Evolutionary conservation across 2,329 filamentous ascomycete species (phyloP).

Genomic region (Cyphellophora europaea): DNA sequence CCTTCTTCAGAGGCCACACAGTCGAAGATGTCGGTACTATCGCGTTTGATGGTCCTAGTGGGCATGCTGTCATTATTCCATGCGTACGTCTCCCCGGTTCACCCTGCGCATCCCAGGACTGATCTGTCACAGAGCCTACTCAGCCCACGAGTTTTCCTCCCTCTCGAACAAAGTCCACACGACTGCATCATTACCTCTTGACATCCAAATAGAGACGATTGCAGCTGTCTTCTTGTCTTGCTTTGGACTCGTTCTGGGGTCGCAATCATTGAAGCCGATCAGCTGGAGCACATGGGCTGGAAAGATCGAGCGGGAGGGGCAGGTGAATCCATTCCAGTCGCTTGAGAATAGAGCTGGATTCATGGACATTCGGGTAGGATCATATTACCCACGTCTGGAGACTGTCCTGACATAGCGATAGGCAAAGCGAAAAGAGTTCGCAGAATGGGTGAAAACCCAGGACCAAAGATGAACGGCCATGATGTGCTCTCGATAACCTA

Average conservation of each 20-base stretch:
- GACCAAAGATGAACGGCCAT: too few relatives aligned
- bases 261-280: slow-evolving; percentile 73
- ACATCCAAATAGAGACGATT: slow-evolving; percentile 82
- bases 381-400: slow-evolving; percentile 21
- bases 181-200: slow-evolving; percentile 54
- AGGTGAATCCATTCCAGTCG: slow-evolving; percentile 68
- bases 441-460: slow-evolving; percentile 58
- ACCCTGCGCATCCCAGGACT: slow-evolving; percentile 6
- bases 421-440: slow-evolving; percentile 65
- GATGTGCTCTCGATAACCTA: too few relatives aligned
- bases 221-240: slow-evolving; percentile 72
- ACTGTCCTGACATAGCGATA: slow-evolving; percentile 16
- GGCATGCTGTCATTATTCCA: slow-evolving; percentile 75
- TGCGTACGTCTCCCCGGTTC: slow-evolving; percentile 56
- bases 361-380: slow-evolving; percentile 65
- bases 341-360: slow-evolving; percentile 79
- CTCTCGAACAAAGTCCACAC: slow-evolving; percentile 34
- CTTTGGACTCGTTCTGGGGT: slow-evolving; percentile 69
- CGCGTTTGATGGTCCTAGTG: slow-evolving; percentile 60
- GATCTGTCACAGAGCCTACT: slow-evolving; percentile 66
- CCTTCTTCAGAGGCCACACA: too few relatives aligned
- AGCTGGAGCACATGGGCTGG: slow-evolving; percentile 72
- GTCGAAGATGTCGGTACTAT: slow-evolving; percentile 66
- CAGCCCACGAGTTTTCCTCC: slow-evolving; percentile 81
- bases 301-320: slow-evolving; percentile 58